phyloP scores from a whole-genome alignment of 2,329 filamentous ascomycete genomes.

The Trichoderma breve region DNA sequence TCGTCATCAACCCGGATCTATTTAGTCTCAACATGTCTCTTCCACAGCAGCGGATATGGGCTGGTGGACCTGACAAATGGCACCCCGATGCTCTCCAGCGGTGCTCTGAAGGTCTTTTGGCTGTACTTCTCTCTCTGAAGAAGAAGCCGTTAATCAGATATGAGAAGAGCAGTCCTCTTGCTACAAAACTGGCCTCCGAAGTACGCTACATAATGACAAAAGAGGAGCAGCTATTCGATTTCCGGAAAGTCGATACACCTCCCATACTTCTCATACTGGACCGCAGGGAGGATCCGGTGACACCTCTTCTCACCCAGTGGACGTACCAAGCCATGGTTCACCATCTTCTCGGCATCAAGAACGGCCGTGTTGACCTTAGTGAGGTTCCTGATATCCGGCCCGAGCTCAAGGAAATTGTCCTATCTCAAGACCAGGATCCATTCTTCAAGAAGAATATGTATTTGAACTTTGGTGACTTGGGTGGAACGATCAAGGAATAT shows the following conservation, averaged over 20 bases:
- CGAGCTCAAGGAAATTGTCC: constrained; percentile 88
- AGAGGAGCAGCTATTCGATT: constrained; percentile 95
- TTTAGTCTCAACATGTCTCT: constrained; percentile 75
- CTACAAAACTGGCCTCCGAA: constrained; percentile 91
- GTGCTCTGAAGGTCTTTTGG: constrained; percentile 82
- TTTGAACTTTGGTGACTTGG: constrained; percentile 92
- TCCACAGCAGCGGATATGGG: constrained; percentile 77
- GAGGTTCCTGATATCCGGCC: constrained; percentile 80
- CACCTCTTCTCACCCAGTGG: constrained; percentile 93
- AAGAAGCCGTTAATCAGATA: constrained; percentile 96
- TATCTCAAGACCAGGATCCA: constrained; percentile 95
- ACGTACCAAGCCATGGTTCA: constrained; percentile 99
- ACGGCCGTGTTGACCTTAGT: constrained; percentile 87
- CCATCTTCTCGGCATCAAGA: constrained; percentile 87
- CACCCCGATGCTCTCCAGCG: constrained; percentile 84
- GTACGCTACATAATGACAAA: constrained; percentile 90
- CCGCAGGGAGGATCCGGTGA: constrained; percentile 90
- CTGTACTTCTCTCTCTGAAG: constrained; percentile 82
- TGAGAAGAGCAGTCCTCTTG: constrained; percentile 82
- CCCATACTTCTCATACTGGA: constrained; percentile 90
- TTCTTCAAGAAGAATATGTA: constrained; percentile 99
- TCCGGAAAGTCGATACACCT: constrained; percentile 89
- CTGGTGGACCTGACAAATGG: constrained; percentile 79
- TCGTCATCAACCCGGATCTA: constrained; percentile 91
- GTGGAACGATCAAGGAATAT: constrained; percentile 96